Evolutionary conservation across 306 rosid genomes (phyloP).

Genomic region (Corylus avellana): DNA sequence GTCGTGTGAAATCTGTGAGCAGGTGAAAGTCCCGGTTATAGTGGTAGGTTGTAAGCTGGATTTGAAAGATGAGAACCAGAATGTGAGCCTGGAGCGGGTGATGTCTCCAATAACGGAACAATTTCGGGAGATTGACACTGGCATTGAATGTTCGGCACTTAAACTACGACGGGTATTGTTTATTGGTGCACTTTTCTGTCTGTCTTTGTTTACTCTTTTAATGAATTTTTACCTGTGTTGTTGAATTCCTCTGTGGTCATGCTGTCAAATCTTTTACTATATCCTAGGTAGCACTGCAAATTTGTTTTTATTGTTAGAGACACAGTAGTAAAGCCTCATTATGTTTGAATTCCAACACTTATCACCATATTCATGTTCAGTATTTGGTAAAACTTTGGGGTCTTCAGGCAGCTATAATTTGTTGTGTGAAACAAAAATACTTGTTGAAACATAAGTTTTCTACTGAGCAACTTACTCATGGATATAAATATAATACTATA

Average conservation of each 20-base stretch:
- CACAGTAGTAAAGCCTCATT: neutral
- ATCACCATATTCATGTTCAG: neutral
- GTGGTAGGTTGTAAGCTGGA: conserved; percentile 96
- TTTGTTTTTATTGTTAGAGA: neutral
- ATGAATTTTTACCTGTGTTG: neutral
- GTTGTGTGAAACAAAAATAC: neutral
- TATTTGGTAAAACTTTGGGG: neutral
- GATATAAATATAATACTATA: neutral
- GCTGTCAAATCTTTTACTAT: neutral
- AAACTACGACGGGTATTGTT: conserved; percentile 78
- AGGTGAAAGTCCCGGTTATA: conserved; percentile 97
- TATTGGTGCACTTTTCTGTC: neutral
- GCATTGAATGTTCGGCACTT: conserved; percentile 86
- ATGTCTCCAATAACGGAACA: conserved; percentile 99
- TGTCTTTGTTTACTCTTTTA: neutral
- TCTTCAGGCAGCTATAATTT: neutral
- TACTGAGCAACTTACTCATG: neutral
- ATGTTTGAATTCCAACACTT: neutral
- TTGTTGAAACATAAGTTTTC: neutral
- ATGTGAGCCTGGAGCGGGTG: conserved; percentile 85
- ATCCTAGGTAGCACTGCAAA: neutral
- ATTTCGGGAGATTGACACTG: conserved; percentile 93
- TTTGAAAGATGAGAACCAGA: conserved; percentile 89
- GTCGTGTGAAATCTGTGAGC: conserved; percentile 36
- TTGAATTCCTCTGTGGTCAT: neutral